Conservation (phyloP, 768 basidiomycete species). For the Auriscalpium microsporum region DNA sequence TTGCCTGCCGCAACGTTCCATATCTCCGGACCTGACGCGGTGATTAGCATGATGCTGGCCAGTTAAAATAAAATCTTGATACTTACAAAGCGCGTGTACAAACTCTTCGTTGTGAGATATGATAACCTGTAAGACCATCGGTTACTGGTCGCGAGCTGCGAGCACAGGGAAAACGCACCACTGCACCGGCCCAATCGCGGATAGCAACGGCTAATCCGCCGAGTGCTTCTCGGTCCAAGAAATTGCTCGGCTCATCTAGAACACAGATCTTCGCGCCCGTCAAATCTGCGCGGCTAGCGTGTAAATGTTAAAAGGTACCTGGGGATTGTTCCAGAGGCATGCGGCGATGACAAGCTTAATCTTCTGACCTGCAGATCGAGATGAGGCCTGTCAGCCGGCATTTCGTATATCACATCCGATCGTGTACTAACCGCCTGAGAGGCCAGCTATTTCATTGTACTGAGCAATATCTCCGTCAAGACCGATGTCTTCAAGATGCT, state of each 20-base stretch:
- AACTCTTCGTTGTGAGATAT: conserved; percentile 95
- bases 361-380: conserved; percentile 61
- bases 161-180: conserved; percentile 37
- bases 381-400: conserved; percentile 1
- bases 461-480: conserved; percentile 96
- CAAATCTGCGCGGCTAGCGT: conserved; percentile 2
- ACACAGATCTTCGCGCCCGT: conserved; percentile 47
- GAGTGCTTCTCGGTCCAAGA: conserved; percentile 92
- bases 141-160: conserved; percentile 15
- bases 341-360: conserved; percentile 95
- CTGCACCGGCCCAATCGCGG: conserved; percentile 89
- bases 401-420: not conserved
- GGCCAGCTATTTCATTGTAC: conserved; percentile 92
- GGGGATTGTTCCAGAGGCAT: conserved; percentile 93
- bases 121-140: conserved; percentile 52
- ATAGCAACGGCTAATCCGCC: conserved; percentile 94
- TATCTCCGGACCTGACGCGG: conserved; percentile 68
- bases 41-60: conserved; percentile 14
- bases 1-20: conserved; percentile 88
- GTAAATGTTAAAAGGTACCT: conserved; percentile 37
- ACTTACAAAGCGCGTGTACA: conserved; percentile 71
- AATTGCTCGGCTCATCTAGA: conserved; percentile 91
- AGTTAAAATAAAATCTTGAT: conserved; percentile 11
- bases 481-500: conserved; percentile 92
- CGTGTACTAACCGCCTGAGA: conserved; percentile 68